These are phyloP conservation scores for Lichina pygmaea DNA, from an alignment of 495 filamentous ascomycete genomes.

Conservation along the genomic window DNA sequence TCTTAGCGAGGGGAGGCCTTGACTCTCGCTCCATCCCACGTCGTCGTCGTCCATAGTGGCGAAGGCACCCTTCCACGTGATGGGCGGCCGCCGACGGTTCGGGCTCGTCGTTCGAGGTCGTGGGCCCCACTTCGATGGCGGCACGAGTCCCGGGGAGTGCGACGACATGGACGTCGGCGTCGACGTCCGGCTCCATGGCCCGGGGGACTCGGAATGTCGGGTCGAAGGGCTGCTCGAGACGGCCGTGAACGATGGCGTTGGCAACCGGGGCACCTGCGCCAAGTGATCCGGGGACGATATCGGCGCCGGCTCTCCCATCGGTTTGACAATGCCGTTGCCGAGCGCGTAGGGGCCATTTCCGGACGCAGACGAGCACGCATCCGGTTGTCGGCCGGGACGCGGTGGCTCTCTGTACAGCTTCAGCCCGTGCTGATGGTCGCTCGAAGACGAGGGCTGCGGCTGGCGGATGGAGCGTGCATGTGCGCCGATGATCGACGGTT, in stretches of 20 bases:
- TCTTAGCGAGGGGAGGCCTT: constrained; percentile 33
- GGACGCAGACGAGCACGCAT: neutral
- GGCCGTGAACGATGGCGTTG: constrained; percentile 4
- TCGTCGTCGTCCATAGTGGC: constrained; percentile 24
- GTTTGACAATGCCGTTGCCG: neutral
- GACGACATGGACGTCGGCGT: constrained; percentile 92
- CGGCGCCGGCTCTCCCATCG: neutral
- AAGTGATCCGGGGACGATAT: neutral
- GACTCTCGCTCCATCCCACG: constrained; percentile 19
- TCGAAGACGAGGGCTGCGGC: neutral
- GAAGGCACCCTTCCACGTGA: constrained; percentile 27
- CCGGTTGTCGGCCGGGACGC: neutral
- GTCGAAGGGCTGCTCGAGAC: constrained; percentile 52
- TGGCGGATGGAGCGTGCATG: neutral
- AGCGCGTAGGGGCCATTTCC: neutral
- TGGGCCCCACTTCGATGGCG: constrained; percentile 27
- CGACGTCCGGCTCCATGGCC: constrained; percentile 69
- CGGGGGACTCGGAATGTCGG: constrained; percentile 74
- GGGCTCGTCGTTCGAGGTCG: constrained; percentile 37
- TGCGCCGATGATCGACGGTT: constrained; percentile 1
- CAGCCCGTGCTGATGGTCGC: neutral
- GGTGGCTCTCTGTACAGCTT: neutral
- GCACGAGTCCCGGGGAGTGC: constrained; percentile 61
- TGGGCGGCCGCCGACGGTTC: constrained; percentile 36
- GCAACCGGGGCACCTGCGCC: constrained; percentile 1